Evolutionary conservation across 2,329 filamentous ascomycete species (phyloP), one percentile per base, ranked within the genome.

Genomic region (Phaeosphaeriaceae sp.): DNA sequence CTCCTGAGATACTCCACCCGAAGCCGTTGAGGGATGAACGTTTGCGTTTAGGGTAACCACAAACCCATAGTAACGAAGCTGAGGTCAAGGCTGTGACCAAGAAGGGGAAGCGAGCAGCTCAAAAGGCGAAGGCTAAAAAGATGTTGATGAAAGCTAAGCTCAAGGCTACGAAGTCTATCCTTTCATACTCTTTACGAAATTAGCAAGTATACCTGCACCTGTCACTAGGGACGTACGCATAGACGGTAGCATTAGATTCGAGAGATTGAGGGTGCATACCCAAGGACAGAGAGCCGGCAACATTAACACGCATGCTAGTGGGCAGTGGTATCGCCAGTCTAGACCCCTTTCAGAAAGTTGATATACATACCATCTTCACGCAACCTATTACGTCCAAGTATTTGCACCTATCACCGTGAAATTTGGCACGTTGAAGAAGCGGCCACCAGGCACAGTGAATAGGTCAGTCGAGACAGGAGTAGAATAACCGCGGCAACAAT

Each of bases 401-500:
- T 58, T 53, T 36, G 54, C 52, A 6, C 54, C 57, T 1, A 58
- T 49, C 1, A 54, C 48, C 2, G 40, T 58, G 1, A 42, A 55
- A n/a, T 23, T 15, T 8, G 3, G 13, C 2, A 21, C 40, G 16
- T 13, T 32, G 20, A 32, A 11, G 4, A 29, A 40, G 7, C 41
- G n/a, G 8, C 28, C 12, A 11, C n/a, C 36, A 6, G 45, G 29
- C 3, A 18, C 33, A 17, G 38, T 26, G 6, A 26, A 26, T 26
- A 26, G 6, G 7, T 47, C 43, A 8, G 30, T 17, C 11, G 43
- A 40, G 6, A 47, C 37, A 28, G 13, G 29, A 18, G 15, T 0
- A 18, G 28, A 23, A 15, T 33, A 20, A 6, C n/a, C 34, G 18
- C 11, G 7, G 17, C n/a, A 20, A 36, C 34, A 16, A 33, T 33